Base-by-base conservation (phyloP, 2,329 filamentous ascomycete species). In the Penicillium brasilianum region DNA sequence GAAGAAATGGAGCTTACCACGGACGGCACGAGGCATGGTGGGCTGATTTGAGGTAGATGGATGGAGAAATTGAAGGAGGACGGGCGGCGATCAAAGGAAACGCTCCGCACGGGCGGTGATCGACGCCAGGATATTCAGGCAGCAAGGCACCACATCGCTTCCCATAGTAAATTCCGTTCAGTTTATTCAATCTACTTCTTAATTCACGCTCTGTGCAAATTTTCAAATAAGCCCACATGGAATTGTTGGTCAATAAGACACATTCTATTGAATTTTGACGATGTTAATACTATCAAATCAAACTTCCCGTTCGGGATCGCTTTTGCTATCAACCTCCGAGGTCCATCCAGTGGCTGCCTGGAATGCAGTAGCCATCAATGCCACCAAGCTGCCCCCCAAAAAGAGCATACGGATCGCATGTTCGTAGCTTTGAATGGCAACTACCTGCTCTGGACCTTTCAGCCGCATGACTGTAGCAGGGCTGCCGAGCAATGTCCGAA, bases 271-370 rank as follows among this genome's bases (percentile, higher is more conserved):
- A 9, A 25, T 14, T 46, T 14, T 5, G 11, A 18, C n/a, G n/a
- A n/a, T n/a, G n/a, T n/a, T n/a, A n/a, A n/a, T n/a, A 18, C 2
- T 44, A 18, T 18, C 8, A 11, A 34, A 50, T 43, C 28, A 52
- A 20, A 20, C 37, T 8, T 51, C 39, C 10, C 36, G 41, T 14
- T 55, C 57, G 4, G 41, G 2, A 18, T 49, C 48, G 11, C 14
- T 3, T 14, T 55, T 57, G 13, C 56, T 49, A 39, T 62, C 57
- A n/a, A 13, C 52, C n/a, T 37, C 57, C 14, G 75, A 73, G 20
- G 70, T 80, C 85, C 85, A 88, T 2, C 87, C 87, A 1, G 85
- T 85, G 0, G 81, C 81, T 5, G 86, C 86, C 68, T 88, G 87
- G 16, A 86, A 72, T 2, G 83, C 64, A 1, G 83, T 76, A 64